Percentiles rank a stretch among this genome's conserved stretches.
Evolutionary conservation across 345 rosid species (phyloP).

Genomic region (Acer negundo): DNA sequence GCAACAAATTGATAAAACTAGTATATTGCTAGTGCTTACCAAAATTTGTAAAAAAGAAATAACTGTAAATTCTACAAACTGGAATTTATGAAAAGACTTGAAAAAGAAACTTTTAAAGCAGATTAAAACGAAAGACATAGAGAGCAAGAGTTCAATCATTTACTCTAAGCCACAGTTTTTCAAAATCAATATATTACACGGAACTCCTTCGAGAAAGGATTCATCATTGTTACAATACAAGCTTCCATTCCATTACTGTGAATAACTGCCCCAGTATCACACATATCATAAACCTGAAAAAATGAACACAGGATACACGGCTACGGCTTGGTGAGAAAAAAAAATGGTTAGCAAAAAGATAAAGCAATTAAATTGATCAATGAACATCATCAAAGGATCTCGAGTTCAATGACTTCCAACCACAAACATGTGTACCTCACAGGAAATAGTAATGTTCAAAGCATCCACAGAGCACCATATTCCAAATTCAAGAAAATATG

Average conservation of each 20-base stretch:
- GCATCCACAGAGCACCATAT: neutral
- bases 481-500: neutral
- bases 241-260: constrained; percentile 52
- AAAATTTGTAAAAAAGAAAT: neutral
- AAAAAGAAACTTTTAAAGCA: neutral
- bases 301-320: neutral
- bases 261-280: constrained; percentile 50
- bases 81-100: neutral
- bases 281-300: constrained; percentile 39
- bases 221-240: constrained; percentile 49
- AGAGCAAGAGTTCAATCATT: constrained; percentile 2
- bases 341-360: neutral
- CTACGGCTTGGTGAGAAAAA: neutral
- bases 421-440: neutral
- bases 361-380: neutral
- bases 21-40: neutral
- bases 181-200: constrained; percentile 29
- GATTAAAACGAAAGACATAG: neutral
- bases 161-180: constrained; percentile 8
- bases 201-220: constrained; percentile 42
- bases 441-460: neutral
- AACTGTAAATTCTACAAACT: neutral
- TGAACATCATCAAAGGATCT: neutral
- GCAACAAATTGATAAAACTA: neutral
- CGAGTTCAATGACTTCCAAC: constrained; percentile 1